Base-by-base conservation (phyloP, 108 stramenopile species). In the Hondaea fermentalgiana region DNA sequence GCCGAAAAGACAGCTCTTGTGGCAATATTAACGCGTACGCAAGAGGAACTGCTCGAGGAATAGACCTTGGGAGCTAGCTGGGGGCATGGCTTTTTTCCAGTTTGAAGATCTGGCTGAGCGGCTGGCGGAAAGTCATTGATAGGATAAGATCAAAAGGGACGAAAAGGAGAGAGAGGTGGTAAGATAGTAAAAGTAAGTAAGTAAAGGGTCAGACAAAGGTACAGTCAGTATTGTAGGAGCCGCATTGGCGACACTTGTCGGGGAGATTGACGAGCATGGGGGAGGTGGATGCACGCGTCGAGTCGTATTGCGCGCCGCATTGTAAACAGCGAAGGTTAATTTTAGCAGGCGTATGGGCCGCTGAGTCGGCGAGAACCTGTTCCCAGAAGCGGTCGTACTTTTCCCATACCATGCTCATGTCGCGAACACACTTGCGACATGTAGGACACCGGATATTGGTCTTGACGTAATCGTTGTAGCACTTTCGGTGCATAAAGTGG, bases 401-500 rank as follows among this genome's bases (percentile, higher is more conserved):
- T 83, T 23, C 76, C 76, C 76, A 83, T 43, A 83, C 76, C 76
- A 53, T 47, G 45, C 10, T 58, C 92, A 92, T 92, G 60, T 92
- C 92, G 43, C 91, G 90, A 88, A 92, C 91, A 58, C 88, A 88
- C 60, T 91, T 91, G 5, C 90, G 88, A 89, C 92, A 92, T 57
- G 91, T 58, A 5, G 92, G 92, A 43, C 92, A 92, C 23, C 88
- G 71, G 59, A 90, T 90, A 88, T 44, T 91, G 88, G 17, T 90
- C 89, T 87, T 91, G 60, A 88, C 59, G 44, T 87, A 60, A 21
- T 90, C 87, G 57, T 91, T 93, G 93, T 95, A 98, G 92, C 98
- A 98, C 23, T 93, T 90, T 72, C 97, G 88, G 92, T 98, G 98
- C 97, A 98, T 97, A 59, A 97, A 95, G 89, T 98, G 98, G 5